Percentiles rank a stretch among this genome's conserved stretches.
phyloP scores from a whole-genome alignment of 2,329 filamentous ascomycete species.

The Alternaria alternata region DNA sequence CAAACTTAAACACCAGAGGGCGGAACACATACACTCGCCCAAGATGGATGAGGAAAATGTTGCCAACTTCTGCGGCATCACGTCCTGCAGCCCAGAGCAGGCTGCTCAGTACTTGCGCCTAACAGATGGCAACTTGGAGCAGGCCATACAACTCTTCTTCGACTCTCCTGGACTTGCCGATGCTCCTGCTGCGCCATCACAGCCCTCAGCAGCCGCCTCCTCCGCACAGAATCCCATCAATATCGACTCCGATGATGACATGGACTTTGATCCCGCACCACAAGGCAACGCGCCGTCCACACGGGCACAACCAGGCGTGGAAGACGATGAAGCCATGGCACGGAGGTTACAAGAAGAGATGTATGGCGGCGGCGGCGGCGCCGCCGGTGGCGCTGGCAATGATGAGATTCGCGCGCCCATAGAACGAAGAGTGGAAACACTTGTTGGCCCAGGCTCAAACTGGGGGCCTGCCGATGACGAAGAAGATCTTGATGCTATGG shows the following conservation, averaged over 20 bases:
- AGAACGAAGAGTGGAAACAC: conserved; percentile 86
- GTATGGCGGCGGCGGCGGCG: conserved; percentile 65
- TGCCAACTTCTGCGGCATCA: conserved; percentile 81
- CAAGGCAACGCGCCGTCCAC: conserved; percentile 36
- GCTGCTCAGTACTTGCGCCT: conserved; percentile 85
- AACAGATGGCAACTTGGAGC: conserved; percentile 82
- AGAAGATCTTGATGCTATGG: conserved; percentile 65
- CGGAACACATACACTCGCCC: conserved; percentile 9
- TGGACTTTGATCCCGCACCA: conserved; percentile 55
- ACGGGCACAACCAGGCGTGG: conserved; percentile 57
- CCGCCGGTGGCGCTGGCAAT: conserved; percentile 48
- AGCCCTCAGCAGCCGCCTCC: conserved; percentile 43
- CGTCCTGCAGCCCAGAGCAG: conserved; percentile 74
- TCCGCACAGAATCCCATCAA: conserved; percentile 68
- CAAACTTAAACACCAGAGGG: neutral
- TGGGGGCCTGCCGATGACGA: conserved; percentile 58
- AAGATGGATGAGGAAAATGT: conserved; percentile 65
- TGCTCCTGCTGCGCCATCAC: conserved; percentile 47
- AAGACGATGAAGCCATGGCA: conserved; percentile 94
- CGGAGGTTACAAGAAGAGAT: conserved; percentile 90
- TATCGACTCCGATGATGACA: conserved; percentile 79
- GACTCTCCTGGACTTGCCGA: conserved; percentile 80
- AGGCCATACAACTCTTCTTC: conserved; percentile 89
- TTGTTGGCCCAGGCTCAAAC: conserved; percentile 75
- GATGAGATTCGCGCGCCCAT: conserved; percentile 88